Evolutionary conservation across 345 rosid species (phyloP).

Genomic region (Acer negundo): DNA sequence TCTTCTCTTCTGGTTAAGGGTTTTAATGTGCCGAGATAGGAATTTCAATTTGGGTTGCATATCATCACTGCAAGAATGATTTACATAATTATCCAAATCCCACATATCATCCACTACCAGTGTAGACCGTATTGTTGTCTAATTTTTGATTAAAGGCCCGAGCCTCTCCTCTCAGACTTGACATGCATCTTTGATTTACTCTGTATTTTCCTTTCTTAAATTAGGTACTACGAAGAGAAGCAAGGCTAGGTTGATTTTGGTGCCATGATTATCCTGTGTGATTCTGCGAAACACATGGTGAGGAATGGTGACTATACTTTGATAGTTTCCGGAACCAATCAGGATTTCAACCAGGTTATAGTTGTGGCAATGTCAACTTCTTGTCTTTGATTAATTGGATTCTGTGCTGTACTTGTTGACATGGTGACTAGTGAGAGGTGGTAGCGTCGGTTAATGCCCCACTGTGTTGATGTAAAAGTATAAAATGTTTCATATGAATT

Average conservation of each 20-base stretch:
- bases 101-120: background rate
- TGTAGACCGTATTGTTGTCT: background rate
- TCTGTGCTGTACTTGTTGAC: background rate
- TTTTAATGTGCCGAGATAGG: background rate
- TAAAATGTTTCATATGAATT: background rate
- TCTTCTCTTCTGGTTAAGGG: background rate
- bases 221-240: conserved; percentile 84
- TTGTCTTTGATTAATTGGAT: conserved; percentile 1
- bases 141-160: background rate
- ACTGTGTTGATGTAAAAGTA: background rate
- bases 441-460: background rate
- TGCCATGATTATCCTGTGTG: background rate
- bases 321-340: background rate
- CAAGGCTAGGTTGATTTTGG: conserved; percentile 54
- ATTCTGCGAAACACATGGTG: background rate
- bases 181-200: background rate
- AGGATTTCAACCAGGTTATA: background rate
- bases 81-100: background rate
- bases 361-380: background rate
- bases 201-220: background rate
- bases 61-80: background rate
- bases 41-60: background rate
- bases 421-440: background rate
- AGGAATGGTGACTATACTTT: background rate
- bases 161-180: conserved; percentile 1